Evolutionary conservation across 1,284 basidiomycete genomes (phyloP).

Genomic region (Boletus semigastroideus): DNA sequence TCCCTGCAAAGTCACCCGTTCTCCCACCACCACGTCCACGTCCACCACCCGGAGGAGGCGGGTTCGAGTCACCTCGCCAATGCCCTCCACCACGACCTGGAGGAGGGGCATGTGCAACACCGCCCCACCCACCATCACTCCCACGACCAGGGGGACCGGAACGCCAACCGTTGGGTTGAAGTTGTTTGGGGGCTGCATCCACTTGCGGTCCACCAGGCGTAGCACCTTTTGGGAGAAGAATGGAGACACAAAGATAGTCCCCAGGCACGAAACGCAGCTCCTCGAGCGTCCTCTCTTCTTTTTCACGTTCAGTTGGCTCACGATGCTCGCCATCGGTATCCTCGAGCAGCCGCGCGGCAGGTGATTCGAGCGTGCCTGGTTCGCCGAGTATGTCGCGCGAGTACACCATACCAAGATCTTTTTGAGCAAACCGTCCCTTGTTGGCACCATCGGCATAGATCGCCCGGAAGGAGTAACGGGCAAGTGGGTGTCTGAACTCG

Average conservation of each 20-base stretch:
- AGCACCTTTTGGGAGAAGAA: slow-evolving; percentile 68
- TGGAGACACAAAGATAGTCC: slow-evolving; percentile 70
- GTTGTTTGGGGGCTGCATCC: slow-evolving; percentile 22
- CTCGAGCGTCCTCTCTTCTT: slow-evolving; percentile 67
- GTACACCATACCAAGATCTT: slow-evolving; percentile 76
- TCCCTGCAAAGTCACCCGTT: slow-evolving; percentile 37
- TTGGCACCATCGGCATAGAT: slow-evolving; percentile 70
- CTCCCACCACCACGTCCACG: slow-evolving; percentile 45
- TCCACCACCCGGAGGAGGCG: slow-evolving; percentile 39
- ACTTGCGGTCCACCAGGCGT: slow-evolving; percentile 35
- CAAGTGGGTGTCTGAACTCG: slow-evolving; percentile 75
- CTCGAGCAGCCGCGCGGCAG: slow-evolving; percentile 58
- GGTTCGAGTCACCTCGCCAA: slow-evolving; percentile 64
- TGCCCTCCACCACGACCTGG: slow-evolving; percentile 59
- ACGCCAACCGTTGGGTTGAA: slow-evolving; percentile 43
- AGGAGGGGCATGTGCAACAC: slow-evolving; percentile 34
- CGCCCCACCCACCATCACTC: slow-evolving; percentile 50
- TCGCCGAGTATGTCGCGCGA: slow-evolving; percentile 79
- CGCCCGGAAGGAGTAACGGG: slow-evolving; percentile 73
- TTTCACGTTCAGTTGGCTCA: slow-evolving; percentile 44
- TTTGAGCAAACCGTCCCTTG: slow-evolving; percentile 66
- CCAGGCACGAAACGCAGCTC: slow-evolving; percentile 76
- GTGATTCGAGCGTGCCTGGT: slow-evolving; percentile 55
- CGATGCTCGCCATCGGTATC: slow-evolving; percentile 45
- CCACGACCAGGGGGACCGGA: slow-evolving; percentile 36